Evolutionary conservation across 192 early-diverging fungal species (phyloP), one percentile per base, ranked within the genome.

Genomic region (Rhizophlyctis rosea): DNA sequence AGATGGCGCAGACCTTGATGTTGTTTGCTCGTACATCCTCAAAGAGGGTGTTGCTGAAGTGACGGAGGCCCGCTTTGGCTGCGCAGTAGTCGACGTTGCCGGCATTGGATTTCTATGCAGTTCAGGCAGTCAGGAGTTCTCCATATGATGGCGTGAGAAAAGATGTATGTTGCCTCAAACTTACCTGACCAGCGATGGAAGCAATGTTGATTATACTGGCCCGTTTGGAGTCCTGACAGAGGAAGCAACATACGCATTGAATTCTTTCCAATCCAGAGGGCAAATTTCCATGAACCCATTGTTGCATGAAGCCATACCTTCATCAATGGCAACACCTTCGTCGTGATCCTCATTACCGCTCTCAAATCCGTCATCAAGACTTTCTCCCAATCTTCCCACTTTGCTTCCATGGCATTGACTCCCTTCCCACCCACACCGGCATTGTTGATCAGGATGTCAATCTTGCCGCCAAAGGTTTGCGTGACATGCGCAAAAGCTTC

Each of bases 121-220:
- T 21, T 27, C 18, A 0, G 28, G 18, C 47, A 16, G 47, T 47
- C 23, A 47, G 23, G 18, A 47, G 23, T n/a, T n/a, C n/a, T n/a
- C 47, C 18, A 23, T 27, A 28, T 18, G 9, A 54, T 29, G 21
- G 18, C 53, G 23, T 11, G 9, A 21, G 18, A 54, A 27, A 54
- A 54, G 23, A 21, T 24, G 28, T 7, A 11, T 54, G 23, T 21
- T 29, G 24, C 13, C 30, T 54, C 53, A 54, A 27, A 25, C 24
- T 54, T 25, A 21, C 24, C n/a, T 28, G 53, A 25, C 53, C 53
- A 24, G 53, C 53, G 30, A 54, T 18, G 14, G 57, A 58, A 7
- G 57, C 27, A 36, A 58, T 58, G 35, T 58, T 58, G 57, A 58
- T 58, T 18, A 58, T 58, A 14, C n/a, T 47, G n/a, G 30, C 57